Conservation (phyloP, 768 basidiomycete species). For the Trichaptum fuscoviolaceum region DNA sequence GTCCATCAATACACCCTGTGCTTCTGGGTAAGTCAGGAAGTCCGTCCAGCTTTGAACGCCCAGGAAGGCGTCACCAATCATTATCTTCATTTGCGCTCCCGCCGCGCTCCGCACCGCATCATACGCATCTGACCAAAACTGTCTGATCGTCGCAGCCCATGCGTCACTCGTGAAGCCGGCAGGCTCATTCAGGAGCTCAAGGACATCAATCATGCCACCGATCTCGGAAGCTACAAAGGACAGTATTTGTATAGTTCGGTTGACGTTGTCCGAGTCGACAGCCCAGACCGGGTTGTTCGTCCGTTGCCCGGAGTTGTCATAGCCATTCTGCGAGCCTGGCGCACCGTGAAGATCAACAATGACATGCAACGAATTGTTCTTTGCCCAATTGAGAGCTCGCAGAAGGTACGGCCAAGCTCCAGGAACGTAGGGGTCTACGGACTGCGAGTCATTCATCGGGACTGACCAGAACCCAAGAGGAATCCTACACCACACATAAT, state of each 20-base stretch:
- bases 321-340: constrained; percentile 56
- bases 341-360: constrained; percentile 77
- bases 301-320: constrained; percentile 71
- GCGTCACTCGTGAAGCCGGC: constrained; percentile 44
- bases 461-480: constrained; percentile 78
- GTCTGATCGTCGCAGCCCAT: constrained; percentile 39
- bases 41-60: constrained; percentile 59
- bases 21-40: constrained; percentile 49
- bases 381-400: constrained; percentile 60
- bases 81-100: constrained; percentile 46
- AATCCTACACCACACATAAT: constrained; percentile 36
- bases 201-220: constrained; percentile 52
- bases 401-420: constrained; percentile 69
- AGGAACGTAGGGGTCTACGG: constrained; percentile 47
- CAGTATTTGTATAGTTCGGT: constrained; percentile 55
- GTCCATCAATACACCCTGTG: constrained; percentile 62
- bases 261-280: constrained; percentile 34
- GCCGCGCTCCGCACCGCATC: constrained; percentile 45
- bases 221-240: constrained; percentile 47
- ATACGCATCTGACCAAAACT: constrained; percentile 61
- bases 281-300: constrained; percentile 55
- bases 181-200: constrained; percentile 69
- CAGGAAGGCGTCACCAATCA: constrained; percentile 71
- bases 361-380: constrained; percentile 54
- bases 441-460: constrained; percentile 47